These are phyloP conservation scores for Cutaneotrichosporon sp. DNA, from an alignment of 1,284 basidiomycete species.

Conservation along the genomic window DNA sequence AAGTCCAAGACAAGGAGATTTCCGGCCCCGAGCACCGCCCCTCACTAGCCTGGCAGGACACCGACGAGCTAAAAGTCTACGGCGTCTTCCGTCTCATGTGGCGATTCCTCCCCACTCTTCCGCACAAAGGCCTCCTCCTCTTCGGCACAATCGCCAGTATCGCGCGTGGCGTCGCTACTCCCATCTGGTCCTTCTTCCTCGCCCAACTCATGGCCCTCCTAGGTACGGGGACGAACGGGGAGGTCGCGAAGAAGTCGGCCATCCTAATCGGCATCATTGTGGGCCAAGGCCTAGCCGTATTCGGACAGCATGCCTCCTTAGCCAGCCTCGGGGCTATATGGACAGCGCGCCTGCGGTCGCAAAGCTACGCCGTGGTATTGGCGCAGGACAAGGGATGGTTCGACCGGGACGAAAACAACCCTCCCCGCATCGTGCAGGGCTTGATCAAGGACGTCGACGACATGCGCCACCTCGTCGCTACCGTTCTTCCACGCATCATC, in stretches of 20 bases:
- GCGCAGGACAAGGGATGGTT: slow-evolving; percentile 89
- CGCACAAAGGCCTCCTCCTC: slow-evolving; percentile 67
- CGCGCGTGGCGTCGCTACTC: slow-evolving; percentile 76
- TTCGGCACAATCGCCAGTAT: slow-evolving; percentile 68
- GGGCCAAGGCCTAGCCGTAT: slow-evolving; percentile 70
- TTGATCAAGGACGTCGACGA: slow-evolving; percentile 92
- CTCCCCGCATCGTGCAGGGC: slow-evolving; percentile 69
- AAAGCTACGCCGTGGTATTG: slow-evolving; percentile 65
- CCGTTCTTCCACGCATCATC: slow-evolving; percentile 68
- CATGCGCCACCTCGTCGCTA: slow-evolving; percentile 72
- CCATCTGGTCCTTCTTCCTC: slow-evolving; percentile 86
- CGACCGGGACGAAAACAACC: slow-evolving; percentile 66
- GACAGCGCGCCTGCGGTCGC: slow-evolving; percentile 67
- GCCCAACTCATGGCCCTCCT: slow-evolving; percentile 77
- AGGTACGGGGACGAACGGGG: slow-evolving; percentile 66
- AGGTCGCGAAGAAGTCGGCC: slow-evolving; percentile 60
- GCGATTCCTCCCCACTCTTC: slow-evolving; percentile 69
- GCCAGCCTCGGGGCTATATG: slow-evolving; percentile 73
- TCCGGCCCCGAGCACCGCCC: not conserved
- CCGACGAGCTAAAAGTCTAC: not conserved
- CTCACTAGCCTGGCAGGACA: not conserved
- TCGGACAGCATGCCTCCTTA: slow-evolving; percentile 72
- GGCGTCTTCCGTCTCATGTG: slow-evolving; percentile 59
- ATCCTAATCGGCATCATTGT: slow-evolving; percentile 67
- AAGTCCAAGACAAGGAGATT: not conserved